A percentile compares a stretch with the other conserved stretches of the same genome.
Evolutionary conservation across 83 land plant species (phyloP).

Genomic region (Picea mariana): DNA sequence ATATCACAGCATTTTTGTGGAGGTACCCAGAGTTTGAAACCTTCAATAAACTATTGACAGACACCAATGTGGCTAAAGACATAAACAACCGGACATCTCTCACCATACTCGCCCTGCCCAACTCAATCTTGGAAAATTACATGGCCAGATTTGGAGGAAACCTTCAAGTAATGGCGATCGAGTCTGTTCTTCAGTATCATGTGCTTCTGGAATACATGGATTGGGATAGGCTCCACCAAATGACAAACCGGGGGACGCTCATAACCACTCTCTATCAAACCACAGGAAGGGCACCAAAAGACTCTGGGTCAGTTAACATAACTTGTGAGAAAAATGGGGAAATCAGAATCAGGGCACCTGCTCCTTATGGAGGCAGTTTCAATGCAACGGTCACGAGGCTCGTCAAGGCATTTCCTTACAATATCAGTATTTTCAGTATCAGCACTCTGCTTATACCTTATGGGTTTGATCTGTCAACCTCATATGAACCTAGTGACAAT

Average conservation of each 20-base stretch:
- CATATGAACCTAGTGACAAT: constrained; percentile 44
- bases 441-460: constrained; percentile 55
- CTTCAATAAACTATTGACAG: constrained; percentile 54
- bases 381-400: constrained; percentile 63
- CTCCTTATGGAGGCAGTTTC: constrained; percentile 38
- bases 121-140: constrained; percentile 37
- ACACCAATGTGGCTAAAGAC: constrained; percentile 59
- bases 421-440: constrained; percentile 55
- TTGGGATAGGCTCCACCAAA: constrained; percentile 42
- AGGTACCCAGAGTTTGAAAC: constrained; percentile 51
- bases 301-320: constrained; percentile 70
- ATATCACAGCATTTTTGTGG: constrained; percentile 38
- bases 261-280: constrained; percentile 87
- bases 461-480: constrained; percentile 54
- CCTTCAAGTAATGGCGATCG: constrained; percentile 30
- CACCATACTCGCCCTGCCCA: constrained; percentile 76
- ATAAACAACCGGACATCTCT: constrained; percentile 63
- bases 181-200: constrained; percentile 84
- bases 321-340: constrained; percentile 26
- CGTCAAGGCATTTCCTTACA: constrained; percentile 58
- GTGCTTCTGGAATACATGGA: constrained; percentile 78
- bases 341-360: constrained; percentile 48
- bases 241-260: constrained; percentile 55
- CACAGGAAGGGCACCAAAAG: constrained; percentile 74
- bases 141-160: constrained; percentile 30